Evolutionary conservation across 2,329 filamentous ascomycete species (phyloP).

Genomic region (Ceratocystis alfenasii): DNA sequence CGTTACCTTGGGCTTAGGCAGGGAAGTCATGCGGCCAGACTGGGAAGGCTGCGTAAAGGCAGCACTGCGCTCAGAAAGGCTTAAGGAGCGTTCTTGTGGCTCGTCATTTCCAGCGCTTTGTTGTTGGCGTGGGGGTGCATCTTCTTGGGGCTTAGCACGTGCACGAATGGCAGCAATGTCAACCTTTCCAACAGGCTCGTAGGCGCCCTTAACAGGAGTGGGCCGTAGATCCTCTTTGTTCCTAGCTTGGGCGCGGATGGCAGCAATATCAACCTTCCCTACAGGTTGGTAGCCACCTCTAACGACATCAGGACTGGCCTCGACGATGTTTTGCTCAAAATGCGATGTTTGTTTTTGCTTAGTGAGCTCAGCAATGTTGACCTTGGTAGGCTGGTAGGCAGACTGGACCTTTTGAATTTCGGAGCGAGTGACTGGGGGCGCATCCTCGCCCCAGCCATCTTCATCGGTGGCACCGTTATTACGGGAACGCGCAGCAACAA

Average conservation of each 20-base stretch:
- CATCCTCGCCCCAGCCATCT: constrained; percentile 92
- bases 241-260: constrained; percentile 65
- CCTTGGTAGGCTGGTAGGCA: constrained; percentile 89
- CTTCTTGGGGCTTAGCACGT: constrained; percentile 48
- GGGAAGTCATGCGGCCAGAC: constrained; percentile 68
- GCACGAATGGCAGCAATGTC: constrained; percentile 91
- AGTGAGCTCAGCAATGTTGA: constrained; percentile 78
- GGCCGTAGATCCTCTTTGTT: constrained; percentile 66
- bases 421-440: constrained; percentile 75
- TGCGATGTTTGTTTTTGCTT: constrained; percentile 43
- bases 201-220: constrained; percentile 76
- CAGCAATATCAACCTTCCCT: constrained; percentile 94
- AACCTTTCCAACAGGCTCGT: constrained; percentile 91
- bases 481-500: constrained; percentile 53
- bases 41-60: constrained; percentile 51
- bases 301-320: constrained; percentile 52
- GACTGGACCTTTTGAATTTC: constrained; percentile 84
- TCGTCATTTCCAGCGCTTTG: constrained; percentile 26
- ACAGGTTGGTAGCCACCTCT: constrained; percentile 83
- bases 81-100: constrained; percentile 37
- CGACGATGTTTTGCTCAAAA: constrained; percentile 30
- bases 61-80: constrained; percentile 62
- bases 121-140: constrained; percentile 28
- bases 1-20: constrained; percentile 90
- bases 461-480: constrained; percentile 49